Conservation (phyloP, 495 filamentous ascomycete genomes). For the Lentithecium fluviatile region DNA sequence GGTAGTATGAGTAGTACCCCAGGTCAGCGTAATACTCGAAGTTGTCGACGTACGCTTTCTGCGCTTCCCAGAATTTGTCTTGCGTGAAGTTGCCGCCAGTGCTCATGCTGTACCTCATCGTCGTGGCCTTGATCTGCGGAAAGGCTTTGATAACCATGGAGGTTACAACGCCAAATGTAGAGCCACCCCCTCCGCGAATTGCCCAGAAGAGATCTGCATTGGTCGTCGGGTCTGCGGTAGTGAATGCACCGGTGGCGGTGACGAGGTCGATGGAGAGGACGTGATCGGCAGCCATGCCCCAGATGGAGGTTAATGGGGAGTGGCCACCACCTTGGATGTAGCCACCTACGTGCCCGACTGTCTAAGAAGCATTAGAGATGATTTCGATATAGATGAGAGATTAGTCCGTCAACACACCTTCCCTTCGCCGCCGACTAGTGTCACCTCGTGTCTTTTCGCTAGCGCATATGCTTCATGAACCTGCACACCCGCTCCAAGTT, state of each 20-base stretch:
- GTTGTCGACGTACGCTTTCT: not conserved
- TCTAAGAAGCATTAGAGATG: constrained; percentile 6
- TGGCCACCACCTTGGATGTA: constrained; percentile 26
- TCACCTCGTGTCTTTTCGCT: constrained; percentile 12
- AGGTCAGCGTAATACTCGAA: constrained; percentile 4
- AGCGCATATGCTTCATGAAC: constrained; percentile 7
- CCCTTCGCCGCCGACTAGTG: constrained; percentile 21
- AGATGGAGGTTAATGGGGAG: constrained; percentile 12
- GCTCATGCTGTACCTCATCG: not conserved
- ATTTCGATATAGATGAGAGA: too few species aligned
- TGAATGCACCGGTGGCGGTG: constrained; percentile 9
- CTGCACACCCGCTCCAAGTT: constrained; percentile 16
- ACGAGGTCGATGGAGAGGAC: constrained; percentile 14
- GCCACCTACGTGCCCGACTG: constrained; percentile 29
- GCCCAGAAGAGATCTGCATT: constrained; percentile 32
- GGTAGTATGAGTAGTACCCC: constrained; percentile 1
- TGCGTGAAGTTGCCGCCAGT: not conserved
- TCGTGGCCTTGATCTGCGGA: constrained; percentile 16
- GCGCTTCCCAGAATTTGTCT: constrained; percentile 5
- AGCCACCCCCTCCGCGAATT: constrained; percentile 26
- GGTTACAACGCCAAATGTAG: constrained; percentile 28
- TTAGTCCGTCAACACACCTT: constrained; percentile 21
- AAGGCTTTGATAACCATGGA: constrained; percentile 16
- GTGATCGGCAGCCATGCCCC: constrained; percentile 28
- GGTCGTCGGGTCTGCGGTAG: not conserved